Percentiles rank a stretch among this genome's conserved stretches.
Conservation (phyloP, 495 filamentous ascomycete species). For the Penicillium samsonianum region DNA sequence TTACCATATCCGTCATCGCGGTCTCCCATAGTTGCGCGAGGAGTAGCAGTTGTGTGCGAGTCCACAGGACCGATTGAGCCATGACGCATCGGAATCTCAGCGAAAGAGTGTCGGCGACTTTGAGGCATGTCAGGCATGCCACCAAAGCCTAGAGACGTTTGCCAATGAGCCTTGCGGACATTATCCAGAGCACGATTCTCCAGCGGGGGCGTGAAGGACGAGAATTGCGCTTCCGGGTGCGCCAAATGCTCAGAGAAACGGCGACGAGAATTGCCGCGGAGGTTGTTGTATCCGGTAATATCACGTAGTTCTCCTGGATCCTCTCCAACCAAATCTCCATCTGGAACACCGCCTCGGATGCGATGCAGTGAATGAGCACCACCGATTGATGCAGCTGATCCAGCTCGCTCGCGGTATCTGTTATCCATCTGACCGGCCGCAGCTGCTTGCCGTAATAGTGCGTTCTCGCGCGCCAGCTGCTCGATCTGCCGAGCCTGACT, state of each 20-base stretch:
- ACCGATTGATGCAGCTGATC: slow-evolving; percentile 50
- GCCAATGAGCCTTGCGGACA: slow-evolving; percentile 83
- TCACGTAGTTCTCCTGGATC: slow-evolving; percentile 67
- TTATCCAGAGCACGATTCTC: slow-evolving; percentile 78
- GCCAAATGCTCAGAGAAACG: slow-evolving; percentile 65
- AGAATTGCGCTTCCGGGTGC: slow-evolving; percentile 53
- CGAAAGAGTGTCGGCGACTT: slow-evolving; percentile 95
- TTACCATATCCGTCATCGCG: slow-evolving; percentile 43
- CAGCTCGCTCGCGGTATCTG: slow-evolving; percentile 63
- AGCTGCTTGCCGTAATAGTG: slow-evolving; percentile 64
- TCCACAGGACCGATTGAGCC: slow-evolving; percentile 68
- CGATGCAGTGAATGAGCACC: slow-evolving; percentile 60
- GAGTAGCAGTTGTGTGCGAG: slow-evolving; percentile 32
- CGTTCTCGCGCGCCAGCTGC: slow-evolving; percentile 71
- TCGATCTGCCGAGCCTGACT: slow-evolving; percentile 71
- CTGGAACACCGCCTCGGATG: slow-evolving; percentile 63
- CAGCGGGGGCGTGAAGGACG: slow-evolving; percentile 51
- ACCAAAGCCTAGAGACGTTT: slow-evolving; percentile 80
- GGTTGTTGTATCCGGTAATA: slow-evolving; percentile 49
- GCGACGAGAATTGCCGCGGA: slow-evolving; percentile 50
- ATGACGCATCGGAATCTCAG: slow-evolving; percentile 74
- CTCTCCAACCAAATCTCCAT: slow-evolving; percentile 72
- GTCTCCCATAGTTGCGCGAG: slow-evolving; percentile 37
- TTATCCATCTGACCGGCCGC: slow-evolving; percentile 58
- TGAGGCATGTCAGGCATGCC: slow-evolving; percentile 71